Evolutionary conservation across 2,329 filamentous ascomycete species (phyloP).

Genomic region (Cordyceps sp.): DNA sequence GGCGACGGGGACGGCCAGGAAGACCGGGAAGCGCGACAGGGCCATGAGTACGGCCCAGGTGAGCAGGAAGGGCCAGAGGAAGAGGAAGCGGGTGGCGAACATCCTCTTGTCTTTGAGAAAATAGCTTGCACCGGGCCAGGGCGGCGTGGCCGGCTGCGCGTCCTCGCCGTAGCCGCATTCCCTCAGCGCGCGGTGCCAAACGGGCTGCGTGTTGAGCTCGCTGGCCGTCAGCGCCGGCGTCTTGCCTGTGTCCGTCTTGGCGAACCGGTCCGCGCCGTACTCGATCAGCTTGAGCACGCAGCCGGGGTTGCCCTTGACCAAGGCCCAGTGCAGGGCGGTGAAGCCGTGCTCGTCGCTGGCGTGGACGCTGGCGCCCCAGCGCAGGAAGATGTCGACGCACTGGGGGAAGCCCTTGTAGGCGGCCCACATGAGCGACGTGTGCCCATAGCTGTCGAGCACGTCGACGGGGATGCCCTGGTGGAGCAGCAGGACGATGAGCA

Average conservation of each 20-base stretch:
- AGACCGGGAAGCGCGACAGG: slow-evolving; percentile 57
- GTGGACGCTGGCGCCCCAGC: slow-evolving; percentile 91
- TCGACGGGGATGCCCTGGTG: slow-evolving; percentile 95
- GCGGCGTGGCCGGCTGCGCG: slow-evolving; percentile 50
- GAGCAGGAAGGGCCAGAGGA: slow-evolving; percentile 71
- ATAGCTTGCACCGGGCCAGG: slow-evolving; percentile 56
- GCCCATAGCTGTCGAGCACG: slow-evolving; percentile 72
- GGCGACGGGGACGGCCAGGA: slow-evolving; percentile 57
- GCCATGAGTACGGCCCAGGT: slow-evolving; percentile 56
- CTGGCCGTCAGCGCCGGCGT: slow-evolving; percentile 70
- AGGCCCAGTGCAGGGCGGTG: slow-evolving; percentile 87
- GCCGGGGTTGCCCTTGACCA: slow-evolving; percentile 79
- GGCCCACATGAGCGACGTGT: slow-evolving; percentile 96
- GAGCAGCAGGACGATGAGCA: slow-evolving; percentile 73
- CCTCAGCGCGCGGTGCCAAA: slow-evolving; percentile 69
- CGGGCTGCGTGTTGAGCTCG: slow-evolving; percentile 72
- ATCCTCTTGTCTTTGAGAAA: slow-evolving; percentile 60
- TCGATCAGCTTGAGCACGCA: slow-evolving; percentile 91
- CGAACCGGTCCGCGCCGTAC: slow-evolving; percentile 87
- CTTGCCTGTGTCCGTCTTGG: slow-evolving; percentile 78
- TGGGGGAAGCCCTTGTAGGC: slow-evolving; percentile 93
- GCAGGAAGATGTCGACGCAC: slow-evolving; percentile 79
- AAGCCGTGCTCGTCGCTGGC: slow-evolving; percentile 83
- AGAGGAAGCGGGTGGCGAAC: slow-evolving; percentile 75
- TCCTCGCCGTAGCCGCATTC: slow-evolving; percentile 75